Conservation (phyloP, 208 protist genomes). For the Porcisia hertigi region DNA sequence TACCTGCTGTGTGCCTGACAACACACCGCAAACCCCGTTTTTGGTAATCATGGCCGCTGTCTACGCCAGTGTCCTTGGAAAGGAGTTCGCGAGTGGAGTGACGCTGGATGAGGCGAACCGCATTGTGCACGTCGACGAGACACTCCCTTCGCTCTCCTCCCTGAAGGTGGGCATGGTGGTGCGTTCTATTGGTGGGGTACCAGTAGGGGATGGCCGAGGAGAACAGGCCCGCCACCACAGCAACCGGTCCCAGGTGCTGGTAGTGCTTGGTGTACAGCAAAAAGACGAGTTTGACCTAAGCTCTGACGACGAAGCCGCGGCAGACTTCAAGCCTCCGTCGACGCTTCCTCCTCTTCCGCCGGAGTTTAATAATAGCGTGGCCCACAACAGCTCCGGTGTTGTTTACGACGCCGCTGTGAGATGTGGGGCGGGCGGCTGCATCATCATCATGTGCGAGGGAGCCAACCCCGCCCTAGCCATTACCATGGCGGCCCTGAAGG, state of each 20-base stretch:
- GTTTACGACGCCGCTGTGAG: constrained; percentile 64
- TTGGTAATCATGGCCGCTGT: constrained; percentile 33
- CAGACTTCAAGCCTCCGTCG: constrained; percentile 52
- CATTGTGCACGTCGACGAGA: constrained; percentile 46
- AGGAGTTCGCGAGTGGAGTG: constrained; percentile 61
- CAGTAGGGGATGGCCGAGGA: constrained; percentile 44
- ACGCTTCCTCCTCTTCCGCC: constrained; percentile 35
- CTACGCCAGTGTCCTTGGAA: constrained; percentile 51
- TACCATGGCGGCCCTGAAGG: constrained; percentile 66
- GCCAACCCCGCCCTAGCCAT: constrained; percentile 83
- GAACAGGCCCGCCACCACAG: constrained; percentile 58
- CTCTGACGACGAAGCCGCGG: constrained; percentile 70
- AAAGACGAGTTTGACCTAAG: constrained; percentile 86
- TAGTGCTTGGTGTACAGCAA: constrained; percentile 39
- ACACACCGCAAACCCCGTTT: constrained; percentile 3
- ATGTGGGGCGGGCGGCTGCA: constrained; percentile 53
- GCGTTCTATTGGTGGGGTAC: constrained; percentile 76
- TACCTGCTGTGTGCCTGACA: neutral
- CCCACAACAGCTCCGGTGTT: constrained; percentile 55
- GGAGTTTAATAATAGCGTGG: constrained; percentile 43
- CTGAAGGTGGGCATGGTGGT: constrained; percentile 67
- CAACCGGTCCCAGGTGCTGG: constrained; percentile 51
- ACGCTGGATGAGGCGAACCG: constrained; percentile 49
- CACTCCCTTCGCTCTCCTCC: constrained; percentile 39
- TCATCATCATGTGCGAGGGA: constrained; percentile 89